Evolutionary conservation across 176 grass and related monocot genomes (phyloP).

Genomic region (Juncus inflexus): DNA sequence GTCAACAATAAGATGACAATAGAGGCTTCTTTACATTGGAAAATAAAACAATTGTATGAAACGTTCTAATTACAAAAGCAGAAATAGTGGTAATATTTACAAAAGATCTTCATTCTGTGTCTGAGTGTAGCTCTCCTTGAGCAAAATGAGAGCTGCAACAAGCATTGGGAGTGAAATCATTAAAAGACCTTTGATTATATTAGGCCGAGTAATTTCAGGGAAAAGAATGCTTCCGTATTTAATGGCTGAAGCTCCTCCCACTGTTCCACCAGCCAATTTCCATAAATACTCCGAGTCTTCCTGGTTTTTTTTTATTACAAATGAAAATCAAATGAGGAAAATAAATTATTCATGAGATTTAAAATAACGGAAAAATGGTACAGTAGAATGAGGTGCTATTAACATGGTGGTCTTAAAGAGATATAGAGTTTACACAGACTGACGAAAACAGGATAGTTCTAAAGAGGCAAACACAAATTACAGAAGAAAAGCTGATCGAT

Average conservation of each 20-base stretch:
- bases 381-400: neutral
- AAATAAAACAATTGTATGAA: too few species aligned
- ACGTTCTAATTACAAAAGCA: too few species aligned
- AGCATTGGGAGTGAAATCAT: constrained; percentile 67
- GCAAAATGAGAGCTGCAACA: constrained; percentile 46
- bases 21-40: too few species aligned
- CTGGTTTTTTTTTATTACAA: constrained; percentile 20
- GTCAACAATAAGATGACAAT: too few species aligned
- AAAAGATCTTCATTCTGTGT: constrained; percentile 26
- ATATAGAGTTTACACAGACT: too few species aligned
- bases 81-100: neutral
- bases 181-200: constrained; percentile 58
- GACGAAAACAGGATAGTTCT: too few species aligned
- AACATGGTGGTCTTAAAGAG: too few species aligned
- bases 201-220: constrained; percentile 65
- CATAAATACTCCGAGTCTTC: constrained; percentile 52
- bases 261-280: constrained; percentile 60
- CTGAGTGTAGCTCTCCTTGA: constrained; percentile 41
- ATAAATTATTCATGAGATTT: neutral
- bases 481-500: too few species aligned
- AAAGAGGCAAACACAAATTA: too few species aligned
- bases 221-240: constrained; percentile 85
- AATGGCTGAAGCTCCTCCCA: constrained; percentile 56
- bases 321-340: neutral
- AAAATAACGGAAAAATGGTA: neutral